Evolutionary conservation across 139 green algal genomes (phyloP).

Genomic region (Zygnema cylindricum): DNA sequence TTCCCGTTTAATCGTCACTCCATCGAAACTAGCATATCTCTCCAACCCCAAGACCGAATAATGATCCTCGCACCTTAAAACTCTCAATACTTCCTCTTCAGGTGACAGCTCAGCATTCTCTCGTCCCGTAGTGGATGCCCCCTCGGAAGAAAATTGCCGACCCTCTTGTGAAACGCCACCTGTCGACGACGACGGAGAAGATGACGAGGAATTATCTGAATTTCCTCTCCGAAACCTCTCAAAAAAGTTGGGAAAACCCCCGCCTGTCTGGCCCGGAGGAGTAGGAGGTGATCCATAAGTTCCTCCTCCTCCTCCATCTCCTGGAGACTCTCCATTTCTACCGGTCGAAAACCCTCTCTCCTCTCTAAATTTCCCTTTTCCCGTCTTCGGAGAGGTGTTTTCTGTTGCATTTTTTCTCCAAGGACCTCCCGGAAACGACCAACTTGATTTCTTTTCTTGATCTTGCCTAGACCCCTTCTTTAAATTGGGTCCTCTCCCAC

Average conservation of each 20-base stretch:
- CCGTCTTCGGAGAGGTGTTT: not conserved
- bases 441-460: not conserved
- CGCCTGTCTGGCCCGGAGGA: not conserved
- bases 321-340: too few relatives aligned
- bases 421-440: not conserved
- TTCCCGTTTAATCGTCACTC: not conserved
- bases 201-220: not conserved
- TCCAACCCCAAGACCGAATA: conserved; percentile 1
- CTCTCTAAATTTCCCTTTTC: not conserved
- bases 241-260: not conserved
- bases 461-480: not conserved
- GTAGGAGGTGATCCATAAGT: not conserved
- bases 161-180: not conserved
- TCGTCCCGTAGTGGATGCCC: not conserved
- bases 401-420: not conserved
- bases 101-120: not conserved
- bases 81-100: not conserved
- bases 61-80: conserved; percentile 7
- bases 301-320: not conserved
- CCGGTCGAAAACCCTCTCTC: not conserved
- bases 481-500: not conserved
- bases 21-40: not conserved
- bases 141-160: not conserved
- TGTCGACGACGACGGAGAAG: not conserved
- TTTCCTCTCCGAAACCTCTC: not conserved